Evolutionary conservation across 164 flowering plant species (phyloP).

Genomic region (Tetrastigma voinierianum): DNA sequence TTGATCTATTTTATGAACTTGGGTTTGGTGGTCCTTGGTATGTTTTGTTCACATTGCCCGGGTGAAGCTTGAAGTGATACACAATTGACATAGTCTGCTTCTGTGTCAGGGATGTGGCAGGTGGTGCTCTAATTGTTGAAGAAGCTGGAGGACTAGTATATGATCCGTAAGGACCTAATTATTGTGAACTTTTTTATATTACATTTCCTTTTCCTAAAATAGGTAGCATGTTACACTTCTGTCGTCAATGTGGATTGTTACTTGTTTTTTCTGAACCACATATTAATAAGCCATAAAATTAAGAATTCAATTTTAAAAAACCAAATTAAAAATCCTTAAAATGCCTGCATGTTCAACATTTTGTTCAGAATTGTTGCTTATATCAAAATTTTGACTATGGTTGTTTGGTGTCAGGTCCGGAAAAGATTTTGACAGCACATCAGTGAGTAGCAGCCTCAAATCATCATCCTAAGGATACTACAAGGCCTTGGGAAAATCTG

Average conservation of each 20-base stretch:
- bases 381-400: neutral
- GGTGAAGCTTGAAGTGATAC: neutral
- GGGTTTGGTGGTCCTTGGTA: slow-evolving; percentile 99
- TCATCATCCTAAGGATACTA: slow-evolving; percentile 59
- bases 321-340: too few relatives aligned
- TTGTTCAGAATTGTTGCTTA: neutral
- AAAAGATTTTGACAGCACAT: slow-evolving; percentile 68
- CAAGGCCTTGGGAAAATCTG: slow-evolving; percentile 45
- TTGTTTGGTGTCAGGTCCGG: slow-evolving; percentile 59
- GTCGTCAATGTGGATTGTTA: too few relatives aligned
- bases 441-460: slow-evolving; percentile 87
- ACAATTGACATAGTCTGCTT: slow-evolving; percentile 6
- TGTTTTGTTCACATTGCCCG: slow-evolving; percentile 2
- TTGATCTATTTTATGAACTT: slow-evolving; percentile 72
- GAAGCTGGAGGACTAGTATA: slow-evolving; percentile 96
- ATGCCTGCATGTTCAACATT: too few relatives aligned
- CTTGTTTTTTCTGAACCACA: too few relatives aligned
- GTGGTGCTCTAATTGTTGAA: slow-evolving; percentile 80
- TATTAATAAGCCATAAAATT: too few relatives aligned
- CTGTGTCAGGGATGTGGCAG: slow-evolving; percentile 90
- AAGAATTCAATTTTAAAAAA: too few relatives aligned
- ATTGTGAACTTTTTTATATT: too few relatives aligned
- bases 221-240: neutral
- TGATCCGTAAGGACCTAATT: slow-evolving; percentile 77
- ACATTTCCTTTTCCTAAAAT: too few relatives aligned